Evolutionary conservation across 495 filamentous ascomycete genomes (phyloP).

Genomic region (Jackrogersella minutella): DNA sequence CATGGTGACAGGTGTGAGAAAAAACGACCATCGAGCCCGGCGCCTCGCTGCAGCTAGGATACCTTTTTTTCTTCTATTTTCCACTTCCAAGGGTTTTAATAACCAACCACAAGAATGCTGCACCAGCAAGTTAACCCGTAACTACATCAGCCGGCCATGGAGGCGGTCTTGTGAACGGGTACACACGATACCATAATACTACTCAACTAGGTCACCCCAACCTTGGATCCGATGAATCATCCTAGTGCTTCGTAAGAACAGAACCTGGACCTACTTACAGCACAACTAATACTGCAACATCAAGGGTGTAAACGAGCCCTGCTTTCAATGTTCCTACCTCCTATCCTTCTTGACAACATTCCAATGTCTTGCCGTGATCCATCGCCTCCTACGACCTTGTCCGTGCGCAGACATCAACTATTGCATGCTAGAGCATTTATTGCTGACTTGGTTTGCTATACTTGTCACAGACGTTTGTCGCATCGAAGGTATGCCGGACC

Average conservation of each 20-base stretch:
- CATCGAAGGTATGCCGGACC: slow-evolving; percentile 7
- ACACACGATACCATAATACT: slow-evolving; percentile 28
- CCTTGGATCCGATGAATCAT: slow-evolving; percentile 29
- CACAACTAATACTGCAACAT: too few species aligned
- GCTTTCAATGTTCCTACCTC: slow-evolving; percentile 1
- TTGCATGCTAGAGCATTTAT: slow-evolving; percentile 16
- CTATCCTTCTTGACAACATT: too few species aligned
- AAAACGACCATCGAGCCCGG: slow-evolving; percentile 18
- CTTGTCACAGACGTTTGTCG: slow-evolving; percentile 17
- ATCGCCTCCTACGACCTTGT: slow-evolving; percentile 30
- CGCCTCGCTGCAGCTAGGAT: slow-evolving; percentile 39
- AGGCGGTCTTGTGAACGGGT: slow-evolving; percentile 31
- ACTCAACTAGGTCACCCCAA: slow-evolving; percentile 22
- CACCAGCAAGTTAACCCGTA: slow-evolving; percentile 24
- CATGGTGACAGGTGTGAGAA: slow-evolving; percentile 23
- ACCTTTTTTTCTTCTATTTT: slow-evolving; percentile 24
- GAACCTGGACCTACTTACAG: background rate
- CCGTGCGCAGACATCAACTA: slow-evolving; percentile 15
- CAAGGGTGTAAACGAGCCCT: slow-evolving; percentile 14
- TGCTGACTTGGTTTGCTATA: slow-evolving; percentile 1
- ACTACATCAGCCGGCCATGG: slow-evolving; percentile 31
- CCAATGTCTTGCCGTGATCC: slow-evolving; percentile 7
- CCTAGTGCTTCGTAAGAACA: slow-evolving; percentile 21
- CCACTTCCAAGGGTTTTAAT: too few species aligned
- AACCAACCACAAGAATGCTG: slow-evolving; percentile 27